These are phyloP conservation scores for Chaetomium cochliodes DNA, from an alignment of 495 filamentous ascomycete genomes.

Conservation along the genomic window DNA sequence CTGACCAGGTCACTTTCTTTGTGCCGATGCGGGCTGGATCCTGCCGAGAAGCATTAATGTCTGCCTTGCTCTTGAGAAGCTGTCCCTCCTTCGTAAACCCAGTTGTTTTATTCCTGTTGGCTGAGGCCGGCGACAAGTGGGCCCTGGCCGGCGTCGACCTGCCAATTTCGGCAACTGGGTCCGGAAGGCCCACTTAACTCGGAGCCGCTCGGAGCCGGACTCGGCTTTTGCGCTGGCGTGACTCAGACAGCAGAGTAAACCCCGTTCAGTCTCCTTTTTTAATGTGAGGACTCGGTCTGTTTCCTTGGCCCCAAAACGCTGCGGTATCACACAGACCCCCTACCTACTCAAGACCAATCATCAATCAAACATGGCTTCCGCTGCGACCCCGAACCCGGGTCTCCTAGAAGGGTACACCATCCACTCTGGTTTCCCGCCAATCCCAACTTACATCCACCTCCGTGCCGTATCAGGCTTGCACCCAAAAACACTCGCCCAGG, in stretches of 20 bases:
- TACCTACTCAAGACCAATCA: not conserved
- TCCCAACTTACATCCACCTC: constrained; percentile 42
- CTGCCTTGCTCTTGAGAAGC: not conserved
- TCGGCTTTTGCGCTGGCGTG: not conserved
- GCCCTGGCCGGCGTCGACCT: constrained; percentile 10
- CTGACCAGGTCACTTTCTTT: no score
- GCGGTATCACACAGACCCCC: not conserved
- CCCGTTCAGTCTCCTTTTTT: no score
- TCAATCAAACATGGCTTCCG: not conserved
- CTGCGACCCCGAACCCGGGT: not conserved
- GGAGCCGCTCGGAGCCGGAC: not conserved
- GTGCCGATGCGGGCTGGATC: no score
- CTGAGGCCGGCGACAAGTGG: not conserved
- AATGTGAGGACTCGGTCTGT: no score
- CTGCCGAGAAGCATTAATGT: not conserved
- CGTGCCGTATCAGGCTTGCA: constrained; percentile 41
- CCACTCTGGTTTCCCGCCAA: constrained; percentile 38
- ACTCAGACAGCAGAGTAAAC: no score
- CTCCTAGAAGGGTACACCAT: constrained; percentile 41
- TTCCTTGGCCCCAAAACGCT: not conserved
- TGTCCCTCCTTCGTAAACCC: no score
- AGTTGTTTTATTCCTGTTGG: not conserved
- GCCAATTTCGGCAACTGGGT: constrained; percentile 7
- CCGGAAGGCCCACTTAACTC: not conserved
- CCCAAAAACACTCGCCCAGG: constrained; percentile 41